Evolutionary conservation across 2,329 filamentous ascomycete species (phyloP).

Genomic region (Fusarium zealandicum): DNA sequence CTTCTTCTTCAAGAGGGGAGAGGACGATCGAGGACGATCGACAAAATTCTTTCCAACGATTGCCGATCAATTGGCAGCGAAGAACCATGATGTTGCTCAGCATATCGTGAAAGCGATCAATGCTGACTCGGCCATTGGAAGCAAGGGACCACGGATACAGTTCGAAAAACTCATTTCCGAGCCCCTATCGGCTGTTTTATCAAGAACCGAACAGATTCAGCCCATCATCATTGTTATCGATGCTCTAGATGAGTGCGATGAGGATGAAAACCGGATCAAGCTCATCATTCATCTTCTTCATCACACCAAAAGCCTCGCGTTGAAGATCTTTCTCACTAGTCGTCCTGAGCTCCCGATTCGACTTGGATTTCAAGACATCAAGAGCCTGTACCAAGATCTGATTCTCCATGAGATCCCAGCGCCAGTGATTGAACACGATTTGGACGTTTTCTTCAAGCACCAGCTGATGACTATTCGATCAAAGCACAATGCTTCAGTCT

Average conservation of each 20-base stretch:
- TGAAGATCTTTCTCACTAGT: slow-evolving; percentile 51
- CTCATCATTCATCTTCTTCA: not conserved
- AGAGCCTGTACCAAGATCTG: slow-evolving; percentile 32
- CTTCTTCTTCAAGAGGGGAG: slow-evolving; percentile 55
- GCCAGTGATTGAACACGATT: slow-evolving; percentile 46
- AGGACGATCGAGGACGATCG: slow-evolving; percentile 45
- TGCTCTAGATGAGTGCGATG: slow-evolving; percentile 38
- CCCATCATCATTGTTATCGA: slow-evolving; percentile 43
- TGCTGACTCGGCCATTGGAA: not conserved
- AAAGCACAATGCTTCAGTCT: slow-evolving; percentile 26
- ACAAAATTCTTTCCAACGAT: slow-evolving; percentile 50
- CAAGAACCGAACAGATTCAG: rapidly evolving
- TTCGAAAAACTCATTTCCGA: slow-evolving; percentile 15
- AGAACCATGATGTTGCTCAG: slow-evolving; percentile 26
- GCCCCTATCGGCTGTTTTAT: not conserved
- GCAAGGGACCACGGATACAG: slow-evolving; percentile 5
- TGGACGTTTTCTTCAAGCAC: slow-evolving; percentile 44
- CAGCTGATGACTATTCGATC: slow-evolving; percentile 43
- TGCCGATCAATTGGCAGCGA: slow-evolving; percentile 43
- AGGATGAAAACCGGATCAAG: not conserved
- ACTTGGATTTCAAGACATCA: slow-evolving; percentile 45
- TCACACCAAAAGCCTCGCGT: not conserved
- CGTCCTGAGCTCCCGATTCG: slow-evolving; percentile 51
- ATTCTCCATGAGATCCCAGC: slow-evolving; percentile 48
- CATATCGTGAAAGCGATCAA: slow-evolving; percentile 20